These are phyloP conservation scores for Heterobasidion parviporum DNA, from an alignment of 1,284 basidiomycete genomes.

Conservation along the genomic window DNA sequence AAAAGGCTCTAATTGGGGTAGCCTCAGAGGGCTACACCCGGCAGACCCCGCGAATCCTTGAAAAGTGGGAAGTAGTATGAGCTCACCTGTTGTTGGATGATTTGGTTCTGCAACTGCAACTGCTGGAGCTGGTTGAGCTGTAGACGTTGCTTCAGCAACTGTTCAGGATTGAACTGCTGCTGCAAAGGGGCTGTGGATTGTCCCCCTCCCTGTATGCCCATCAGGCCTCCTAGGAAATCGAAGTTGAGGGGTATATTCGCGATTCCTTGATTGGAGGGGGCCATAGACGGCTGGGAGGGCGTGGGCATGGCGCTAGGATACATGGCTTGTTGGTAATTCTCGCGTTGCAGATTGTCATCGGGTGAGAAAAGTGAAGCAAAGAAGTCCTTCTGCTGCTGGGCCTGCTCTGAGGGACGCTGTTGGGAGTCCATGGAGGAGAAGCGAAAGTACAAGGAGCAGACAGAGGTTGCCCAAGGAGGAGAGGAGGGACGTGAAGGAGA, in stretches of 20 bases:
- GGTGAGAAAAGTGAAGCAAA: slow-evolving; percentile 7
- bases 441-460: not conserved
- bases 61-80: slow-evolving; percentile 4
- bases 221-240: slow-evolving; percentile 8
- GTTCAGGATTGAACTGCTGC: slow-evolving; percentile 26
- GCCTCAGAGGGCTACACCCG: not conserved
- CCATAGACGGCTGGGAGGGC: slow-evolving; percentile 7
- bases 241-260: slow-evolving; percentile 10
- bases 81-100: slow-evolving; percentile 76
- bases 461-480: no score
- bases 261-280: slow-evolving; percentile 3
- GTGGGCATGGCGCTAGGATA: slow-evolving; percentile 6
- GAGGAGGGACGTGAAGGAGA: no score
- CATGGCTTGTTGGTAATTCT: slow-evolving; percentile 7
- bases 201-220: slow-evolving; percentile 6
- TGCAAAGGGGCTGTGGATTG: slow-evolving; percentile 10
- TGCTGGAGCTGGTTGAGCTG: slow-evolving; percentile 69
- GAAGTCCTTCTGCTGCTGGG: slow-evolving; percentile 12
- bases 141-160: slow-evolving; percentile 53
- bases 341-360: slow-evolving; percentile 9
- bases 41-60: slow-evolving; percentile 1
- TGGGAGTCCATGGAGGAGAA: slow-evolving; percentile 9
- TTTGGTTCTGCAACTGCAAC: slow-evolving; percentile 71
- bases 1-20: no score
- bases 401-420: slow-evolving; percentile 3